Evolutionary conservation across 345 rosid species (phyloP).

Genomic region (Corchorus capsularis): DNA sequence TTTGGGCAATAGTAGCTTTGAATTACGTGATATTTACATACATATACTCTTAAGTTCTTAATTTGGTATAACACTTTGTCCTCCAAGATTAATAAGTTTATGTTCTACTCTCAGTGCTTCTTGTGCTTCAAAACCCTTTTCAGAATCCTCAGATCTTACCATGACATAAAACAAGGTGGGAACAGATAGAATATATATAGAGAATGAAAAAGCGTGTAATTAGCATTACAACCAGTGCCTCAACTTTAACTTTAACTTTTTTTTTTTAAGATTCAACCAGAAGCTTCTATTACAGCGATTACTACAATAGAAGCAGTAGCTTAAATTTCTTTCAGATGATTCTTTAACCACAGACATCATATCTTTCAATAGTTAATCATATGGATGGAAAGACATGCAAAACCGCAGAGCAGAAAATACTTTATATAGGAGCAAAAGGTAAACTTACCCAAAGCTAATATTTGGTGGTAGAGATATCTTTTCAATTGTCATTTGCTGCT

Average conservation of each 20-base stretch:
- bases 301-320: neutral
- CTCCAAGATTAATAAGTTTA: neutral
- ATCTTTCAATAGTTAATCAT: neutral
- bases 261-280: neutral
- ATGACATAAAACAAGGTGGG: neutral
- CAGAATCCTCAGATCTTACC: neutral
- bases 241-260: neutral
- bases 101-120: neutral
- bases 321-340: neutral
- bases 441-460: slow-evolving; percentile 69
- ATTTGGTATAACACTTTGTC: neutral
- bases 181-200: neutral
- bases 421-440: neutral
- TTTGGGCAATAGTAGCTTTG: neutral
- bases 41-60: neutral
- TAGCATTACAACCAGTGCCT: neutral
- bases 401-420: slow-evolving; percentile 10
- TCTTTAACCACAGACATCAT: neutral
- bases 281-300: neutral
- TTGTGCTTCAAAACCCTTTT: neutral
- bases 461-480: slow-evolving; percentile 62
- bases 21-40: slow-evolving; percentile 1
- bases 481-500: slow-evolving; percentile 63
- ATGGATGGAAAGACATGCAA: neutral
- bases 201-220: neutral